Evolutionary conservation across 495 filamentous ascomycete genomes (phyloP), one percentile per base, ranked within the genome.

Genomic region (Daldinia concentrica): DNA sequence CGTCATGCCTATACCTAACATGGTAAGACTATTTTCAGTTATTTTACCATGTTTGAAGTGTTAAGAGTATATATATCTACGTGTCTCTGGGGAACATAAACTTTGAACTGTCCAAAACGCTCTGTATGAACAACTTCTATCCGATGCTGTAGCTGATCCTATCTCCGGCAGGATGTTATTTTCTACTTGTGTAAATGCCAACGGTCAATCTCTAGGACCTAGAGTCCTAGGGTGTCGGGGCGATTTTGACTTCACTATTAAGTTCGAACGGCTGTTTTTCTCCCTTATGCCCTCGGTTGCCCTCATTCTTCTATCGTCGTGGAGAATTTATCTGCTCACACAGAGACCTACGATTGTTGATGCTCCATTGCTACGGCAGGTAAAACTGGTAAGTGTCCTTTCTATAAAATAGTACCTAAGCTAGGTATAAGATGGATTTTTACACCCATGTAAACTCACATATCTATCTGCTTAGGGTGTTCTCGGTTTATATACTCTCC

Each of bases 161-260:
- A 11, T 24, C 1, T 8, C 1, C 43, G 17, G 17, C 58, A 64
- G 34, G 24, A 69, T 63, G 52, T 73, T 69, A 27, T 71, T 67
- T 52, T 64, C 63, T 41, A 34, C 27, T 15, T 69, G 66, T 29
- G 45, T 26, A 29, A 17, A 66, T 24, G 29, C 64, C 41, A 73
- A 72, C 48, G 69, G 72, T 55, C 61, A 69, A 14, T 66, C 64
- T 29, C 34, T 64, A 15, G 64, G 69, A 62, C 71, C 72, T 60
- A 65, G 12, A 17, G 50, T 75, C 55, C 6, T 64, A 6, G 69
- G 73, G 26, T 75, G 66, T 62, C 74, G 74, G 19, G 77, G 59
- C 6, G 74, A 79, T 57, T 84, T 85, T 32, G 82, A 86, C 69
- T 85, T 86, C 60, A 86, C 78, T 27, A 43, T 86, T 48, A 79